Evolutionary conservation across 2,329 filamentous ascomycete genomes (phyloP), one percentile per base, ranked within the genome.

Genomic region (Trichothecium sympodiale): DNA sequence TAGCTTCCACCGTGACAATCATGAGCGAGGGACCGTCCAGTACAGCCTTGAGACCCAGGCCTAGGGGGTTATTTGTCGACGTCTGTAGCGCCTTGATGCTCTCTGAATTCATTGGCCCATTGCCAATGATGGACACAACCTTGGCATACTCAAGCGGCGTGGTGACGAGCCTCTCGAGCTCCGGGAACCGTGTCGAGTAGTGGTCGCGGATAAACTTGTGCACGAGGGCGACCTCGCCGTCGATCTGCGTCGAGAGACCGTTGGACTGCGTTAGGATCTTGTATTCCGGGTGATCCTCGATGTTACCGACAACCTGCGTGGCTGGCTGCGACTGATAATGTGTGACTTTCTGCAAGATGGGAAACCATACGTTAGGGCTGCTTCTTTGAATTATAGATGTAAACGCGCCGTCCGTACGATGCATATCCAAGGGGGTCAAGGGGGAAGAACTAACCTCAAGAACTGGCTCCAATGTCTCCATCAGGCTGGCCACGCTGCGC

Each of bases 171-270:
- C 73, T 73, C 57, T 98, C 91, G 29, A 98, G 74, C 59, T 95
- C 89, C 0, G 91, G 89, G 51, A 96, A 98, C 41, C 89, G 77
- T 14, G 83, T 72, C 8, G 88, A 94, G 62, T 98, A 98, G 60
- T 95, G 86, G 51, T 98, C 91, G 51, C 89, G 77, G 40, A 95
- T 86, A 57, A 86, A 93, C 61, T 98, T 98, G 68, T 98, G 91
- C 16, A 96, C 84, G 7, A 91, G 73, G 25, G 83, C 83, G 31
- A 96, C 83, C 57, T 96, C 89, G 53, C 84, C 85, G 47, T 94
- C 88, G 46, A 96, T 95, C 43, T 83, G 82, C 5, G 89, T 93
- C 1, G 91, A 94, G 7, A 94, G 71, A 17, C 80, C 83, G 54
- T 94, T 94, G 13, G 87, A 87, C 54, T 91, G 80, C 25, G 85